These are phyloP conservation scores for Lycium ferocissimum DNA, from an alignment of 257 asterid genomes.

Conservation along the genomic window DNA sequence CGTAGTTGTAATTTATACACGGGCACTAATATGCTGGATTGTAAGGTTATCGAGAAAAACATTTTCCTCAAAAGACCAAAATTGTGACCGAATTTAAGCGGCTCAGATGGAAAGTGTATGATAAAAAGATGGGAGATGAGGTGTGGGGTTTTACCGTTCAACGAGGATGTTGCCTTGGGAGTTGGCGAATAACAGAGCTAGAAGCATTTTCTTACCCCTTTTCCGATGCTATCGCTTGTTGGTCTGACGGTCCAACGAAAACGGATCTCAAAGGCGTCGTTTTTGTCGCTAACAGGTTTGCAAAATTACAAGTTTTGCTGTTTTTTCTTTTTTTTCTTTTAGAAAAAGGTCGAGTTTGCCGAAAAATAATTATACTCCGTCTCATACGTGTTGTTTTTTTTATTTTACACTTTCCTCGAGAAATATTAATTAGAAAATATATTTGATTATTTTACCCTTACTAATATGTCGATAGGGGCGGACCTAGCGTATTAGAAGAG, in stretches of 20 bases:
- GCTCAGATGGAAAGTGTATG: neutral
- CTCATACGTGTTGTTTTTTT: too few species aligned
- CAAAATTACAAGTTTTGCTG: neutral
- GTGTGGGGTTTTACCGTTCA: conserved; percentile 62
- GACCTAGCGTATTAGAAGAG: too few species aligned
- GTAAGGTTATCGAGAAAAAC: neutral
- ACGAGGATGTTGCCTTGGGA: conserved; percentile 96
- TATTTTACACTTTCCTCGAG: too few species aligned
- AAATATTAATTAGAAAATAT: too few species aligned
- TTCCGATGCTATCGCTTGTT: neutral
- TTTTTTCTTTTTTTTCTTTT: too few species aligned
- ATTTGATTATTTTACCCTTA: too few species aligned
- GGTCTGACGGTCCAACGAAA: neutral
- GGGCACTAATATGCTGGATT: neutral
- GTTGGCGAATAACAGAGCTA: conserved; percentile 84
- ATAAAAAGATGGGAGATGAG: neutral
- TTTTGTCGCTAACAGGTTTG: neutral
- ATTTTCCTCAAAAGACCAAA: neutral
- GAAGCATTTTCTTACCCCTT: conserved; percentile 56
- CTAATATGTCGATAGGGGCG: too few species aligned
- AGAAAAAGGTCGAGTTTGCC: neutral
- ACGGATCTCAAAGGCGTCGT: neutral
- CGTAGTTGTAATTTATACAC: neutral
- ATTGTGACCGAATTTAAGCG: neutral
- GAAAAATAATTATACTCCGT: too few species aligned